Percentiles rank a stretch among this genome's conserved stretches.
Conservation (phyloP, 2,329 filamentous ascomycete species). For the Exophiala phaeomuriformis region DNA sequence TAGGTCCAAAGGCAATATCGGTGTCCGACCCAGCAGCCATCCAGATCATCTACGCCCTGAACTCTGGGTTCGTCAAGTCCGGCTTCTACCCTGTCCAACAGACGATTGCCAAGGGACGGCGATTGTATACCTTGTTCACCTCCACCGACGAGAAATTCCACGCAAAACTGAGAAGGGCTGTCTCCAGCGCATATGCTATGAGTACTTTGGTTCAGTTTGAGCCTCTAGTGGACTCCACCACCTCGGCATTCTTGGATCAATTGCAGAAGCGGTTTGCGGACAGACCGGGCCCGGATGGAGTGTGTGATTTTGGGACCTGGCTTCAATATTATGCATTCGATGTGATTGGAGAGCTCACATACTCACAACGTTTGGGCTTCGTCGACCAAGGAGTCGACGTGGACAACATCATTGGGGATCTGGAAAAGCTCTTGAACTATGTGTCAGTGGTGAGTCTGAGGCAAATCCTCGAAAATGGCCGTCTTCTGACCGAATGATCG, state of each 20-base stretch:
- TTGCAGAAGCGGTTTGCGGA: conserved; percentile 2
- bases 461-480: background rate
- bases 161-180: conserved; percentile 1
- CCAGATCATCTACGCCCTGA: conserved; percentile 23
- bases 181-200: conserved; percentile 12
- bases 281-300: background rate
- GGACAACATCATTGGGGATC: conserved; percentile 36
- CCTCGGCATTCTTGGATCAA: conserved; percentile 51
- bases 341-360: conserved; percentile 42
- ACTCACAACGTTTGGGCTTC: conserved; percentile 64
- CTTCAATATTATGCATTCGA: conserved; percentile 76
- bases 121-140: conserved; percentile 28
- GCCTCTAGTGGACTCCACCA: conserved; percentile 10
- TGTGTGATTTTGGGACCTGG: conserved; percentile 41
- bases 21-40: conserved; percentile 22
- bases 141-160: conserved; percentile 11
- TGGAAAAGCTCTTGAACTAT: conserved; percentile 13
- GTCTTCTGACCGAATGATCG: background rate
- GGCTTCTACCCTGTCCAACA: conserved; percentile 30
- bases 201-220: conserved; percentile 11
- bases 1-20: conserved; percentile 31
- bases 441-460: conserved; percentile 1
- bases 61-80: conserved; percentile 16
- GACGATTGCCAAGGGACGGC: conserved; percentile 27
- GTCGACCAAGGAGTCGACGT: conserved; percentile 66